Percentiles rank a stretch among this genome's conserved stretches.
Conservation (phyloP, 2,329 filamentous ascomycete genomes). For the Cercospora zeina region DNA sequence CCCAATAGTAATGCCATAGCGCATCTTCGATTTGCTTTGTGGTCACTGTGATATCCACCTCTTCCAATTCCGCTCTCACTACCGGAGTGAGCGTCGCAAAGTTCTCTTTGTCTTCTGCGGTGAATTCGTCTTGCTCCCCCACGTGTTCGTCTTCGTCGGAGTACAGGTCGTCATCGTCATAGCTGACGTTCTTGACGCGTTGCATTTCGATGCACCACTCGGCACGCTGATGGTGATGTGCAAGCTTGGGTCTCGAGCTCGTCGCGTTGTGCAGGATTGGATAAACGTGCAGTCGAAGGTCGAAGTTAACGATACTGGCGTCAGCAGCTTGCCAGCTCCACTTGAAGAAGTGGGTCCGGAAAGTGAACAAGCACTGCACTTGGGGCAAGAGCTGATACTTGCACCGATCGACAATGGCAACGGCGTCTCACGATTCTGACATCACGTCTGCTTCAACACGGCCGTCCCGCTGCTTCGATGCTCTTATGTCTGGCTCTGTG, state of each 20-base stretch:
- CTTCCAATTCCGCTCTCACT: conserved; percentile 39
- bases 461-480: background rate
- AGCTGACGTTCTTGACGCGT: conserved; percentile 50
- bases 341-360: background rate
- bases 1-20: conserved; percentile 95
- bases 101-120: conserved; percentile 43
- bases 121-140: conserved; percentile 45
- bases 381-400: background rate
- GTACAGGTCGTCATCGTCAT: conserved; percentile 56
- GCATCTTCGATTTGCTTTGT: conserved; percentile 81
- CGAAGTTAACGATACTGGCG: conserved; percentile 7
- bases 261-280: background rate
- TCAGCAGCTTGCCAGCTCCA: conserved; percentile 15
- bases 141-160: conserved; percentile 52
- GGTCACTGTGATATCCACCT: conserved; percentile 50
- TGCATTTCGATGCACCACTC: conserved; percentile 38
- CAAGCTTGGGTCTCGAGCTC: background rate
- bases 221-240: background rate
- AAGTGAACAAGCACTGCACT: conserved; percentile 4
- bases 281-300: conserved; percentile 7
- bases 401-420: conserved; percentile 8
- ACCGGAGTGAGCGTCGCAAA: conserved; percentile 39
- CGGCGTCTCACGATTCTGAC: background rate
- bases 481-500: background rate
- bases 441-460: conserved; percentile 8